These are phyloP conservation scores for Solanum virginianum DNA, from an alignment of 257 asterid species.

Conservation along the genomic window DNA sequence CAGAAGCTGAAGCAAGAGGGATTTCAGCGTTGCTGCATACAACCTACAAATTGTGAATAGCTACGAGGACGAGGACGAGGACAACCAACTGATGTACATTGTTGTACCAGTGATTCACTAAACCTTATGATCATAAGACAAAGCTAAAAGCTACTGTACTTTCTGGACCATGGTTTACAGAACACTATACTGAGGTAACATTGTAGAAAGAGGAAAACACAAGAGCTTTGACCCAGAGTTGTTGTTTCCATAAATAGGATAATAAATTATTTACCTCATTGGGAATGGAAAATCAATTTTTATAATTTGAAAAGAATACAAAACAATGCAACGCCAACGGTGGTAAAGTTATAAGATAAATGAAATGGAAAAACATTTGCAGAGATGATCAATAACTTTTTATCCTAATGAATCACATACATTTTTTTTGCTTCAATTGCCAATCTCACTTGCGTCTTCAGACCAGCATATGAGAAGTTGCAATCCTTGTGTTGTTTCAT, in stretches of 20 bases:
- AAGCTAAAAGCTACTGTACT: neutral
- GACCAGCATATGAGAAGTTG: slow-evolving; percentile 96
- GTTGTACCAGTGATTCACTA: neutral
- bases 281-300: neutral
- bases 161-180: neutral
- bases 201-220: neutral
- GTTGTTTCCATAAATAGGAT: neutral
- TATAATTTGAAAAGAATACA: neutral
- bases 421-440: slow-evolving; percentile 82
- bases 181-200: neutral
- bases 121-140: neutral
- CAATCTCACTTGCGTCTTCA: slow-evolving; percentile 96
- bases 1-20: slow-evolving; percentile 58
- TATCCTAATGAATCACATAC: slow-evolving; percentile 21
- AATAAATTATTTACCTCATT: neutral
- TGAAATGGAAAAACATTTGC: neutral
- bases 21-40: slow-evolving; percentile 57
- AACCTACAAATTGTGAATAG: neutral
- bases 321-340: accelerated
- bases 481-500: slow-evolving; percentile 97
- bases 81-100: neutral
- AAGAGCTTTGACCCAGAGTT: neutral
- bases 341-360: neutral
- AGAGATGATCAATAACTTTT: neutral
- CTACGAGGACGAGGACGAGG: neutral